Base-by-base conservation (phyloP, 2,329 filamentous ascomycete species). In the Myriosclerotinia duriaeana region DNA sequence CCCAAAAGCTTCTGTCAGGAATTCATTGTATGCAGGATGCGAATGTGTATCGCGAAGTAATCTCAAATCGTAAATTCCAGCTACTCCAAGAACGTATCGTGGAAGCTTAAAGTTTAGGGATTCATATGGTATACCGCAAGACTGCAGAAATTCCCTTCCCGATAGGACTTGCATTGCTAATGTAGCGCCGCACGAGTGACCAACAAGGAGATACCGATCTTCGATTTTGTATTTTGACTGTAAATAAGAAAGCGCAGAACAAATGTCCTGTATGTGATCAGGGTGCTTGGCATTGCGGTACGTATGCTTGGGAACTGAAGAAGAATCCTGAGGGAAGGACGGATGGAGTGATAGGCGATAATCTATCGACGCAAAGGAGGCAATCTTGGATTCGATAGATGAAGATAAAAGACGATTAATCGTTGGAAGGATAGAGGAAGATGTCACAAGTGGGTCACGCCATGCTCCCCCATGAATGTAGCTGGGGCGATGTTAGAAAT, bases 41-140 rank as follows among this genome's bases (percentile, higher is more conserved):
- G 62, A 26, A 46, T 72, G 59, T 7, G 46, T 69, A 2, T 73
- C 70, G 22, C 69, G 62, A 2, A 73, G 67, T 6, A 72, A 38
- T 20, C 48, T 64, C 30, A 92, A 76, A 72, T 89, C 85, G 76
- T 91, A 91, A 30, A 92, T 85, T 0, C 89, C 89, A 65, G 84
- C 84, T 26, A 90, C 77, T 44, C 87, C 83, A 53, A 66, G 46
- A 38, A 66, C 20, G 12, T 66, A 61, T 60, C n/a, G 20, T 42
- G 64, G 64, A 14, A 53, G 15, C 12, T 54, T 53, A 5, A 66
- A 66, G 2, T 38, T n/a, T 15, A 66, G n/a, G 5, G n/a, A 9
- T 17, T 66, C 36, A 44, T 46, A 22, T 22, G 36, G 14, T 52
- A 66, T 46, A 34, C 64, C 36, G 22, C 42, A 61, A 46, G 64